These are phyloP conservation scores for Phylloporus gajari DNA, from an alignment of 1,284 basidiomycete genomes.

Conservation along the genomic window DNA sequence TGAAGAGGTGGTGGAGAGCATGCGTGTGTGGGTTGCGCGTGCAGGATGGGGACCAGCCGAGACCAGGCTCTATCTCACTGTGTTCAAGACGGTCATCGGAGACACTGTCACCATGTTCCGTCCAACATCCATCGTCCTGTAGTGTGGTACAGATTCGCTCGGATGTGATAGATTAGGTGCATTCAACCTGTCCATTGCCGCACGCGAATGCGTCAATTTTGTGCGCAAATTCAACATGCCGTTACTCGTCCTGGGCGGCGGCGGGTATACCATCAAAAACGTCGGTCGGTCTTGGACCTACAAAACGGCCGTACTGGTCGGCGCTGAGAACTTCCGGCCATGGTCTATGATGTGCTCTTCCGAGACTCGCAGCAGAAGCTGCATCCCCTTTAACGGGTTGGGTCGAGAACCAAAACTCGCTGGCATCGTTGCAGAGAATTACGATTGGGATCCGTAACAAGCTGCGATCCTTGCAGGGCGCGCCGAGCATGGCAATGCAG, in stretches of 20 bases:
- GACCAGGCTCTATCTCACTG: constrained; percentile 72
- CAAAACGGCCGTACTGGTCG: constrained; percentile 94
- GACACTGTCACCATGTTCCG: constrained; percentile 92
- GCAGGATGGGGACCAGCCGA: background rate
- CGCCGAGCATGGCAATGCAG: constrained; percentile 95
- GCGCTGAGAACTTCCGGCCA: constrained; percentile 85
- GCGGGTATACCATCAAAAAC: constrained; percentile 95
- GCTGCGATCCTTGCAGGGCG: constrained; percentile 92
- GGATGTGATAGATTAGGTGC: constrained; percentile 95
- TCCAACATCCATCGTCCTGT: constrained; percentile 92
- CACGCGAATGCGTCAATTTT: constrained; percentile 97
- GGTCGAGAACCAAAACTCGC: constrained; percentile 93
- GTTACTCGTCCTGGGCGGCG: constrained; percentile 91
- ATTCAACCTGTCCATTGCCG: constrained; percentile 99
- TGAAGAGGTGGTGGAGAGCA: constrained; percentile 26
- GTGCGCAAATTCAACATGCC: constrained; percentile 93
- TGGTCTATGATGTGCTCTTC: constrained; percentile 95
- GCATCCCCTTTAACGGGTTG: constrained; percentile 89
- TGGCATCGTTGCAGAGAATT: constrained; percentile 86
- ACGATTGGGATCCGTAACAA: constrained; percentile 89
- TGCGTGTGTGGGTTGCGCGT: constrained; percentile 28
- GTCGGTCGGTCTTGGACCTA: constrained; percentile 99
- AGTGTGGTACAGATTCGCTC: constrained; percentile 97
- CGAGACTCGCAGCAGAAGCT: constrained; percentile 90
- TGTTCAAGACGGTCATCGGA: constrained; percentile 97